Evolutionary conservation across 495 filamentous ascomycete genomes (phyloP).

Genomic region (Bathelium albidoporum): DNA sequence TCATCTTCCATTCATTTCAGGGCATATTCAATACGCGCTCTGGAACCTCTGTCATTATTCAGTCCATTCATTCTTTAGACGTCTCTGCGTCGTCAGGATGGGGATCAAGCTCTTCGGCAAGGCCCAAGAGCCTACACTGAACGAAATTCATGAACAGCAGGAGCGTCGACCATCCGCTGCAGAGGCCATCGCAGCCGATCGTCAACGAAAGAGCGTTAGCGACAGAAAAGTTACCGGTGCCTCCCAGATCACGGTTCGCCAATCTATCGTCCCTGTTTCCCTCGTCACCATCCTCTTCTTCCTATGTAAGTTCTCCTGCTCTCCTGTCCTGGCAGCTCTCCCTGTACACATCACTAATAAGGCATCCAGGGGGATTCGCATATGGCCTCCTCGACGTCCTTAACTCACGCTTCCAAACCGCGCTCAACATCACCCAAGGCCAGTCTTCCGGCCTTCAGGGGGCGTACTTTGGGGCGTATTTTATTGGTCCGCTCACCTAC

Average conservation of each 20-base stretch:
- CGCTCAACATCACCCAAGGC: neutral
- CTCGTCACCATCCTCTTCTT: conserved; percentile 31
- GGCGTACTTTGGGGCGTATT: conserved; percentile 10
- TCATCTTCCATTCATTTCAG: neutral
- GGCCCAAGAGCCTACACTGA: conserved; percentile 23
- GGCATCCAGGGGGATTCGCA: conserved; percentile 38
- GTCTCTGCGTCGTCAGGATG: neutral
- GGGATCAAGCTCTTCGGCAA: conserved; percentile 6
- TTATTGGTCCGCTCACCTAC: conserved; percentile 2
- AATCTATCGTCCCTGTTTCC: conserved; percentile 25
- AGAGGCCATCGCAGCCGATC: conserved; percentile 21
- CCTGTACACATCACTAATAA: neutral
- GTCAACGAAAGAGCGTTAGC: conserved; percentile 23
- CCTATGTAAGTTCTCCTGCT: conserved; percentile 8
- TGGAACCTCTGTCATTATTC: neutral
- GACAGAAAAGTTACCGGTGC: conserved; percentile 25
- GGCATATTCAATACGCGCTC: neutral
- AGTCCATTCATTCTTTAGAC: neutral
- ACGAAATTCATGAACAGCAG: conserved; percentile 25
- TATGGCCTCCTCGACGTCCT: conserved; percentile 45
- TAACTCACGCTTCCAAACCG: conserved; percentile 29
- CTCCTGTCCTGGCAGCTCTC: neutral
- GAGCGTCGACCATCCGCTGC: conserved; percentile 24
- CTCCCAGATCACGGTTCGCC: conserved; percentile 23
- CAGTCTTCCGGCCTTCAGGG: conserved; percentile 2